Percentiles rank a stretch among this genome's conserved stretches.
These are phyloP conservation scores for Fusarium irregulare DNA, from an alignment of 2,329 filamentous ascomycete species.

Conservation along the genomic window DNA sequence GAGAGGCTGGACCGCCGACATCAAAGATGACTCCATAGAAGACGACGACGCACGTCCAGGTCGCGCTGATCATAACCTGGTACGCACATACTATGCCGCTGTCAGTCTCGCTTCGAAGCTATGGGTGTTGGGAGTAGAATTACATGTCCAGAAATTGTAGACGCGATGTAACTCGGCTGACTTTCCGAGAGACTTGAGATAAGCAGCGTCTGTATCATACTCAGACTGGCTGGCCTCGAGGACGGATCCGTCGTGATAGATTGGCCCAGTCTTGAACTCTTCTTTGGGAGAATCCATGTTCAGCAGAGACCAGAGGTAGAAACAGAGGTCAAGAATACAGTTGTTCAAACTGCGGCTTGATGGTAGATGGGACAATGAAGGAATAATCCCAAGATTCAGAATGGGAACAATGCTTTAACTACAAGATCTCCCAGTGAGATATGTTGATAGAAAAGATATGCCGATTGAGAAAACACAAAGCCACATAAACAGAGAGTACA, in stretches of 20 bases:
- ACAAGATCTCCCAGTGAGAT: too few species aligned
- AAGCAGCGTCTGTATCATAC: constrained; percentile 1
- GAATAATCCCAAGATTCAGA: too few species aligned
- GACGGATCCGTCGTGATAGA: constrained; percentile 1
- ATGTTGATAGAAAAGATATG: too few species aligned
- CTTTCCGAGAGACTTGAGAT: constrained; percentile 18
- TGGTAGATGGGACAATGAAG: too few species aligned
- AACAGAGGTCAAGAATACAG: too few species aligned
- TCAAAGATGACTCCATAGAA: constrained; percentile 22
- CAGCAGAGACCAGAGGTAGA: not conserved
- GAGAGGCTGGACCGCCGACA: constrained; percentile 8
- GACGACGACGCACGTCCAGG: constrained; percentile 27
- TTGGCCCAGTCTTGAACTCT: not conserved
- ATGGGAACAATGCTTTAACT: too few species aligned
- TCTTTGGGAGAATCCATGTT: not conserved
- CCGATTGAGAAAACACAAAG: too few species aligned
- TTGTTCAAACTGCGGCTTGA: too few species aligned
- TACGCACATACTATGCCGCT: constrained; percentile 17
- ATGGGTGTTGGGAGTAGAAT: fast-evolving
- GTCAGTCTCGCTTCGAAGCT: too few species aligned
- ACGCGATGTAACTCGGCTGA: constrained; percentile 12
- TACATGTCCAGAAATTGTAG: constrained; percentile 25
- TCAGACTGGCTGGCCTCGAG: not conserved
- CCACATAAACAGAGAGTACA: too few species aligned
- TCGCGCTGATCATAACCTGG: constrained; percentile 27